Evolutionary conservation across 164 flowering plant genomes (phyloP), one percentile per base, ranked within the genome.

Genomic region (Chloranthus sessilifolius): DNA sequence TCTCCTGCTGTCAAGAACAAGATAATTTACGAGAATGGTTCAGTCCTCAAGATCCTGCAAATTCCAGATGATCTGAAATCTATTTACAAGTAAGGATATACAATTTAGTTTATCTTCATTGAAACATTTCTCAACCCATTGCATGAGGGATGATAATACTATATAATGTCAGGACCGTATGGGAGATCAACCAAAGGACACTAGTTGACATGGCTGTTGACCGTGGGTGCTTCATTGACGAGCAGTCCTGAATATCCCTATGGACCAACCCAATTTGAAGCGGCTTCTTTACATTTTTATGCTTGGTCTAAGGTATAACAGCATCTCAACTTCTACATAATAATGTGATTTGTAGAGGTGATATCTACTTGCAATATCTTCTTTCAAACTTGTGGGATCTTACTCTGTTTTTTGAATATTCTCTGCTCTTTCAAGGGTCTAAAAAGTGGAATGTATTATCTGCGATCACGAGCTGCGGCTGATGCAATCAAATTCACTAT

Each of bases 401-500:
- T n/a, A n/a, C n/a, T n/a, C n/a, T n/a, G n/a, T n/a, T n/a, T n/a
- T n/a, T n/a, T n/a, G n/a, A n/a, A n/a, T n/a, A n/a, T n/a, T n/a
- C n/a, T n/a, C n/a, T n/a, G n/a, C n/a, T n/a, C n/a, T 16, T 7
- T 55, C 35, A 29, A 69, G 74, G 74, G 74, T 55, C 35, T 70
- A 45, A 70, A 70, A 69, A 89, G 97, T 7, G 97, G 99, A n/a
- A 89, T 94, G 99, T 94, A 94, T 44, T 86, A 89, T 72, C 71
- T 94, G 5, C 64, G 99, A 50, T 71, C 99, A 4, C 85, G 86
- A 22, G 88, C 97, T 50, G 99, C 99, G 31, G 97, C 97, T 26
- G 95, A 88, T 80, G 97, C 99, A 20, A 94, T 94, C 58, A 88
- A 89, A 65, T 89, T 94, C 63, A 94, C 99, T 8, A 97, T 94